Conservation (phyloP, 2,329 filamentous ascomycete genomes). For the Chrysoporthe austroafricana region DNA sequence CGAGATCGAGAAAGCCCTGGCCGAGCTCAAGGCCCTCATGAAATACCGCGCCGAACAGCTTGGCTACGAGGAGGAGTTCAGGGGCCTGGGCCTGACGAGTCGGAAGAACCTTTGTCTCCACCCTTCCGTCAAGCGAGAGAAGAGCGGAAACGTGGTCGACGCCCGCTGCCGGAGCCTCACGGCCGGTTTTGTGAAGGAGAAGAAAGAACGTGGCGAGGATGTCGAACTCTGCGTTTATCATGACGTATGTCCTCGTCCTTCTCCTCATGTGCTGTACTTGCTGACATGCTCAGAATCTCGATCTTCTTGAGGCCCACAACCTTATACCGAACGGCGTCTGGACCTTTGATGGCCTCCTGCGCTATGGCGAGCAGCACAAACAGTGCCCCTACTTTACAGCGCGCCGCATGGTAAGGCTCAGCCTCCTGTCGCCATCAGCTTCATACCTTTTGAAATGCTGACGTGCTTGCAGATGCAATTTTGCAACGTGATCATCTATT, state of each 20-base stretch:
- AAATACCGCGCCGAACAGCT: slow-evolving; percentile 89
- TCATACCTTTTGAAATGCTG: slow-evolving; percentile 26
- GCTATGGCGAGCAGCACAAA: slow-evolving; percentile 92
- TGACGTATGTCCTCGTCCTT: slow-evolving; percentile 61
- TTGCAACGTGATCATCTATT: slow-evolving; percentile 99
- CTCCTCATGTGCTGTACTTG: slow-evolving; percentile 10
- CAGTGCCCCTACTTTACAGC: slow-evolving; percentile 98
- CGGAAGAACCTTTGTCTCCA: slow-evolving; percentile 97
- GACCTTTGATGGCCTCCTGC: slow-evolving; percentile 86
- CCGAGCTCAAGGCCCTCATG: slow-evolving; percentile 90
- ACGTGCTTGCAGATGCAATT: slow-evolving; percentile 76
- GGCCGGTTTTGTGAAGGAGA: slow-evolving; percentile 95
- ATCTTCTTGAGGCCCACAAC: slow-evolving; percentile 92
- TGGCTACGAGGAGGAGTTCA: slow-evolving; percentile 90
- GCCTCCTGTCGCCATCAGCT: background rate
- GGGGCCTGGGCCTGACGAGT: slow-evolving; percentile 89
- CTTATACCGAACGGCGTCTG: slow-evolving; percentile 93
- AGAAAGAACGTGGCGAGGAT: slow-evolving; percentile 92
- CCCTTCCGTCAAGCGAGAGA: slow-evolving; percentile 93
- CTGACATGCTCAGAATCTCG: slow-evolving; percentile 69
- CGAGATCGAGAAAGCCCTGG: slow-evolving; percentile 96
- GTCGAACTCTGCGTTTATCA: slow-evolving; percentile 96
- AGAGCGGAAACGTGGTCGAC: slow-evolving; percentile 92
- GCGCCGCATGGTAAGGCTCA: slow-evolving; percentile 75
- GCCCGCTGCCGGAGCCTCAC: slow-evolving; percentile 95